Base-by-base conservation (phyloP, 164 flowering plant genomes). In the Liriodendron chinense region DNA sequence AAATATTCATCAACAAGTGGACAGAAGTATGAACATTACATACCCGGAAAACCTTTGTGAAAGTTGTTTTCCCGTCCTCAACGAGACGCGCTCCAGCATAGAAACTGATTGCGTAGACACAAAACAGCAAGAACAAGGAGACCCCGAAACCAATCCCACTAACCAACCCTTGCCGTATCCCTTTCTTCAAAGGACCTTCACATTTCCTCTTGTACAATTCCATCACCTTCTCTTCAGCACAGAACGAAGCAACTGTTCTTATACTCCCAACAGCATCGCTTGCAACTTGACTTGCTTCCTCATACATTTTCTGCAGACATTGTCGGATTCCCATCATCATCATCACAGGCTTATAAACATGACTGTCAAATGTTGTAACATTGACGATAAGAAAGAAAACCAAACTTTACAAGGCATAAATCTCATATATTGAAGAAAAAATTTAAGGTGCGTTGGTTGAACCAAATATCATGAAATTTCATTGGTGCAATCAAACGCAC, bases 221-320 rank as follows among this genome's bases (percentile, higher is more conserved):
- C 82, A 81, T 80, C 75, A 84, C 84, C 73, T 77, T 89, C 64
- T 90, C 89, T 78, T 90, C 94, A 23, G 91, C 87, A 56, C 91
- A 86, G 77, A 90, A 90, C 8, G 92, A 89, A 63, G 92, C 92
- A 62, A 90, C 89, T 20, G 91, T 90, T 79, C 92, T 80, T 18
- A 89, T 87, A 73, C 89, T 82, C 9, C 92, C 86, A 43, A 90
- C 94, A 9, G 94, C 94, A 73, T 90, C 92, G 75, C 72, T 87
- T 22, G 91, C 91, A 23, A 89, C 87, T 77, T 88, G 92, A 73
- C 92, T 90, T 26, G 90, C 90, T 79, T 85, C 88, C 75, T 85
- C 90, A 20, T 85, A 85, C 84, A 81, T 78, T 71, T 50, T 79
- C 90, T 87, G 84, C 62, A 77, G 68, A 21, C 70, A 72, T 53